Evolutionary conservation across 208 protist genomes (phyloP).

Genomic region (Trypanosoma avium): DNA sequence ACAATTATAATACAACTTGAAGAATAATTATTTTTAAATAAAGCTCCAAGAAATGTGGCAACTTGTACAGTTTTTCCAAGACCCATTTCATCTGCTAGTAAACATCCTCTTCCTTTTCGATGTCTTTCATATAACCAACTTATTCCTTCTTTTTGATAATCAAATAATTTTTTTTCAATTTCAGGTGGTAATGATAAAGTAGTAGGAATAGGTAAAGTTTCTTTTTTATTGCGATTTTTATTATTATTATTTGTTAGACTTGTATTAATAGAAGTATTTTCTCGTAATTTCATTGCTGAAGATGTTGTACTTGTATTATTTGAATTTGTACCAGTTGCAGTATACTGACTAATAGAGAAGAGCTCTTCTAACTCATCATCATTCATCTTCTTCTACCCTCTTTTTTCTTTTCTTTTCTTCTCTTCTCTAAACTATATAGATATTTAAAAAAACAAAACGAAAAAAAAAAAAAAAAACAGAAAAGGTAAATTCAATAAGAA

Average conservation of each 20-base stretch:
- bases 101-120: constrained; percentile 88
- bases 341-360: constrained; percentile 48
- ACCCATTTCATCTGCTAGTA: constrained; percentile 98
- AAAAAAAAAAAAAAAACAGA: background rate
- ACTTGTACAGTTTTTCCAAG: constrained; percentile 98
- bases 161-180: constrained; percentile 71
- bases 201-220: background rate
- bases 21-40: constrained; percentile 64
- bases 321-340: background rate
- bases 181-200: constrained; percentile 30
- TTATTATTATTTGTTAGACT: background rate
- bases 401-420: background rate
- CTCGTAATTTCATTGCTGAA: constrained; percentile 6
- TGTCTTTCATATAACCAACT: constrained; percentile 97
- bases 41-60: constrained; percentile 83
- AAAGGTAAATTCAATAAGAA: constrained; percentile 3
- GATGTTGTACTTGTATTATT: background rate
- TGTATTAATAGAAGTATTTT: constrained; percentile 19
- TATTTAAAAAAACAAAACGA: background rate
- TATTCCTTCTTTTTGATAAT: constrained; percentile 93
- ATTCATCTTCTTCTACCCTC: constrained; percentile 2
- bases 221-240: background rate
- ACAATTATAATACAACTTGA: constrained; percentile 95
- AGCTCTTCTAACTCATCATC: constrained; percentile 70
- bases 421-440: background rate